Conservation (phyloP, 2,329 filamentous ascomycete species). For the Chrysoporthe deuterocubensis region DNA sequence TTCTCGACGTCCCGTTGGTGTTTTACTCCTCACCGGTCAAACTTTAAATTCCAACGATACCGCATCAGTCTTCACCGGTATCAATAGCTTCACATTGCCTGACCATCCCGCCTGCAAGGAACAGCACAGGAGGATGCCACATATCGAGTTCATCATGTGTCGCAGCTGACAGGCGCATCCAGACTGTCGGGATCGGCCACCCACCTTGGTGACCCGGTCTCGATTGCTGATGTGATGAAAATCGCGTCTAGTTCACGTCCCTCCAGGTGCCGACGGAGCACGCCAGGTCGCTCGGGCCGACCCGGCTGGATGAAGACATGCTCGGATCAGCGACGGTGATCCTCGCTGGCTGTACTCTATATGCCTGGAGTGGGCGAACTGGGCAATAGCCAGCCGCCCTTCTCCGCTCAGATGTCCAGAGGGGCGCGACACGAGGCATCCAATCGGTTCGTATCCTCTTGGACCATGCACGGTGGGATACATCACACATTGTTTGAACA, state of each 20-base stretch:
- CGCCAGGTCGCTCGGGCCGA: slow-evolving; percentile 13
- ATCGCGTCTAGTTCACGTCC: slow-evolving; percentile 6
- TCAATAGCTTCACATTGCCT: slow-evolving; percentile 24
- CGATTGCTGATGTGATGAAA: slow-evolving; percentile 22
- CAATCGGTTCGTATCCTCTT: too few relatives aligned
- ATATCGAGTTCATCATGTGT: slow-evolving; percentile 27
- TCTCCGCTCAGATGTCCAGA: too few relatives aligned
- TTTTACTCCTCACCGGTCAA: slow-evolving; percentile 17
- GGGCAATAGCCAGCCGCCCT: too few relatives aligned
- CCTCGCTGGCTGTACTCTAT: neutral
- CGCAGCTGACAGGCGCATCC: slow-evolving; percentile 21
- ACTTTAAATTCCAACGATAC: slow-evolving; percentile 16
- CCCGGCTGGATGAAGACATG: neutral
- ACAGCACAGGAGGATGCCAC: slow-evolving; percentile 15
- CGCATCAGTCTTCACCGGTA: slow-evolving; percentile 24
- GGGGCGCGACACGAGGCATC: too few relatives aligned
- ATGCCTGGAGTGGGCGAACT: neutral
- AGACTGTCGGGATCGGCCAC: slow-evolving; percentile 22
- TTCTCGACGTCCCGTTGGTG: slow-evolving; percentile 15
- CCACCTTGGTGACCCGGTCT: slow-evolving; percentile 11
- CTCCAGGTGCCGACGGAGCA: slow-evolving; percentile 1
- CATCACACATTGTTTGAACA: too few relatives aligned
- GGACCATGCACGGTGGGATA: too few relatives aligned
- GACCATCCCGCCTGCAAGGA: slow-evolving; percentile 25
- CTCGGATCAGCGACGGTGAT: neutral